Base-by-base conservation (phyloP, 805 yeast genomes). In the Suhomyces faveliae region DNA sequence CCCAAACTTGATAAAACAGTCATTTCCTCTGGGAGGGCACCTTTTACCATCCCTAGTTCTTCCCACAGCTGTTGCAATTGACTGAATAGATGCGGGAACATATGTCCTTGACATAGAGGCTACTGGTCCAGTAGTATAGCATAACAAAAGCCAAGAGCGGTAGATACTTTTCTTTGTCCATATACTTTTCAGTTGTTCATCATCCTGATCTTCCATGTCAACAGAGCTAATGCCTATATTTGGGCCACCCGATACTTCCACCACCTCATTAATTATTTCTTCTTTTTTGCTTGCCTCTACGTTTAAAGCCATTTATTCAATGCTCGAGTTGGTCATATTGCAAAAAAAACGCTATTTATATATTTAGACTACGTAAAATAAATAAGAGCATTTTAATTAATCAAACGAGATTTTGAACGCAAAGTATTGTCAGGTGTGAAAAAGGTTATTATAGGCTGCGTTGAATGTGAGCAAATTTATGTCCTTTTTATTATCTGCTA, bases 61-160 rank as follows among this genome's bases (percentile, higher is more conserved):
- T 2, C 77, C 76, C 12, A 71, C 52, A 0, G 54, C 47, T 10
- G 60, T 45, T 2, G 73, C 71, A 21, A 63, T 58, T 0, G 76
- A 66, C 54, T 71, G 76, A 23, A 72, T 62, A 0, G 62, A 64
- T 0, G 74, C 76, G 6, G 76, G 73, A 15, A 72, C 68, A 49
- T 72, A 72, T 1, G 73, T 62, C 45, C 72, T 58, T 3, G 67
- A 48, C 75, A 72, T 69, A 6, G 75, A 65, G 0, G 75, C 64
- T 0, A 69, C 73, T 1, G 76, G 76, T 1, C 77, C 77, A 1
- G 76, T 71, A 3, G 71, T 55, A 51, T 63, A 71, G 48, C 76
- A 70, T 5, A 72, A 48, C 5, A 69, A 54, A 2, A 72, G 54
- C 77, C 77, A 72, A 11, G 70, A 52, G 19, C 64, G 45, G 44